Evolutionary conservation across 2,329 filamentous ascomycete species (phyloP).

Genomic region (Rutstroemia sp.): DNA sequence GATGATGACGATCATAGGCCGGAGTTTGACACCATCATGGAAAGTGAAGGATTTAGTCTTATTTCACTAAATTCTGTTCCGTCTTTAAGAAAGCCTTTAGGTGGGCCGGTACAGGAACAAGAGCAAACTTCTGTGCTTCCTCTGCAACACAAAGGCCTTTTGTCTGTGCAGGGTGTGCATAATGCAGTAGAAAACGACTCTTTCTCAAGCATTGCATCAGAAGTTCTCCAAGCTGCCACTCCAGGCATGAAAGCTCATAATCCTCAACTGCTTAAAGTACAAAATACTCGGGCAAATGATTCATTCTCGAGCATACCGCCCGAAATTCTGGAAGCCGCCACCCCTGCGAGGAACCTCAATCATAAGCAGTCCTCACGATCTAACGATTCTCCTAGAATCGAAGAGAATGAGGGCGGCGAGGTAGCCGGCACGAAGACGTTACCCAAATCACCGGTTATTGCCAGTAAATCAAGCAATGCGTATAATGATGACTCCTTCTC

Average conservation of each 20-base stretch:
- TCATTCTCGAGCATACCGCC: constrained; percentile 24
- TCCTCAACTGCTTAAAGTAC: constrained; percentile 13
- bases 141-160: constrained; percentile 11
- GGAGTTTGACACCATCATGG: constrained; percentile 47
- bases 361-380: neutral
- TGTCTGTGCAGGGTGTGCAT: constrained; percentile 11
- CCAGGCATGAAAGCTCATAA: constrained; percentile 13
- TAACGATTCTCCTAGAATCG: neutral
- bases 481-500: constrained; percentile 24
- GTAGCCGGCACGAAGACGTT: neutral
- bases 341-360: constrained; percentile 9
- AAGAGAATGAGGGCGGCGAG: neutral
- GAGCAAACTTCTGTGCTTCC: constrained; percentile 8
- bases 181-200: constrained; percentile 15
- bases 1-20: constrained; percentile 30
- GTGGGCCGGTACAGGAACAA: constrained; percentile 27
- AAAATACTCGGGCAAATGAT: constrained; percentile 14
- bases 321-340: constrained; percentile 20
- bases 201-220: constrained; percentile 21
- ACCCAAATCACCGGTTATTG: neutral
- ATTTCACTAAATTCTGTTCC: constrained; percentile 46
- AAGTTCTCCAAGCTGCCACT: constrained; percentile 19
- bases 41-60: constrained; percentile 52
- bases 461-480: neutral
- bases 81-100: constrained; percentile 37